Conservation (phyloP, 2,329 filamentous ascomycete genomes). For the Pseudomassariella vexata region DNA sequence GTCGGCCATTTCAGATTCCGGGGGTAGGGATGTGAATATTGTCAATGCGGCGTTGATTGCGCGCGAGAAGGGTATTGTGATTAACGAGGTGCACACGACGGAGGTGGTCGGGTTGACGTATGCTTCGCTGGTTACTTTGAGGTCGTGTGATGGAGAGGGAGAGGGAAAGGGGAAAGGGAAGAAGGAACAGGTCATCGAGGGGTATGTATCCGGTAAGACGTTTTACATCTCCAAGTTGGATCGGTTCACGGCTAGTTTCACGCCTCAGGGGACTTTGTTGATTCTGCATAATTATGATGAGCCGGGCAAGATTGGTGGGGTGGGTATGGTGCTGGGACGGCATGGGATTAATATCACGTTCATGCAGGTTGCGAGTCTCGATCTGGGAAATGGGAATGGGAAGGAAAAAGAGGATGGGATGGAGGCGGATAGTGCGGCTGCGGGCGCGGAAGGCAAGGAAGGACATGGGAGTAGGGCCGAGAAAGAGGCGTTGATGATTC, state of each 20-base stretch:
- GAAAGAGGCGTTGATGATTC: slow-evolving; percentile 75
- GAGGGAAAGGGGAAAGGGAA: slow-evolving; percentile 18
- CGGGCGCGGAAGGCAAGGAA: slow-evolving; percentile 13
- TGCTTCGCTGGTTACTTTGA: slow-evolving; percentile 64
- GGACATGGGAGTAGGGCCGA: slow-evolving; percentile 20
- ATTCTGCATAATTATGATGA: slow-evolving; percentile 77
- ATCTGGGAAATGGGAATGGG: slow-evolving; percentile 11
- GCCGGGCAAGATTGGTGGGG: slow-evolving; percentile 76
- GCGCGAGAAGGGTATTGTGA: slow-evolving; percentile 69
- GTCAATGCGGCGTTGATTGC: slow-evolving; percentile 75
- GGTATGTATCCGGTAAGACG: slow-evolving; percentile 58
- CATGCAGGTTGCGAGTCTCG: slow-evolving; percentile 68
- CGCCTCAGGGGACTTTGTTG: slow-evolving; percentile 67
- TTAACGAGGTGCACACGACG: slow-evolving; percentile 66
- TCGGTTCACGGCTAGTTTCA: slow-evolving; percentile 68
- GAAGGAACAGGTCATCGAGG: slow-evolving; percentile 47
- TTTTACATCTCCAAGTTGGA: slow-evolving; percentile 69
- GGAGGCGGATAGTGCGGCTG: slow-evolving; percentile 16
- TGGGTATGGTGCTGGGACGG: slow-evolving; percentile 64
- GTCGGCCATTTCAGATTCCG: slow-evolving; percentile 59
- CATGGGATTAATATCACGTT: slow-evolving; percentile 73
- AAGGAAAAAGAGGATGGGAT: slow-evolving; percentile 6
- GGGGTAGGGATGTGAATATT: slow-evolving; percentile 69
- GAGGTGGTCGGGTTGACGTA: slow-evolving; percentile 59
- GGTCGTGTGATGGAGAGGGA: slow-evolving; percentile 38